Percentiles rank a stretch among this genome's conserved stretches.
Evolutionary conservation across 2,329 filamentous ascomycete species (phyloP).

Genomic region (Fusarium sarcochroum): DNA sequence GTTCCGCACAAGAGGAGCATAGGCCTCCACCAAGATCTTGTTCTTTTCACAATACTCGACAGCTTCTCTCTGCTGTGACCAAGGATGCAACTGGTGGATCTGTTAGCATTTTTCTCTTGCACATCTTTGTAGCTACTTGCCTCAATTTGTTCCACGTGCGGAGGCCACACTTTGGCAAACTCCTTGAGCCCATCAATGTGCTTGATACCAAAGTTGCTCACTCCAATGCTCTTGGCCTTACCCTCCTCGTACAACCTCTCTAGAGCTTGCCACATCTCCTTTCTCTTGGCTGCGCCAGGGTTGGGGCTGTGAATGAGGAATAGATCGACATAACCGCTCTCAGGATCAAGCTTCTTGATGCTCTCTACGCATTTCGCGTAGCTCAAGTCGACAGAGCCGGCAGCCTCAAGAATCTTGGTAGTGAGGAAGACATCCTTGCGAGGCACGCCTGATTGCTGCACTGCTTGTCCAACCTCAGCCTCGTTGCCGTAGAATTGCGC

Average conservation of each 20-base stretch:
- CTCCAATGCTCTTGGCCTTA: slow-evolving; percentile 74
- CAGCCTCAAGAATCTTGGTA: slow-evolving; percentile 63
- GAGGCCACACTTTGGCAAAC: slow-evolving; percentile 75
- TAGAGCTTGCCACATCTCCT: slow-evolving; percentile 76
- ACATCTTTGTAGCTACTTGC: slow-evolving; percentile 54
- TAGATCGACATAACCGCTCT: slow-evolving; percentile 75
- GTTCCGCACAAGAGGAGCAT: slow-evolving; percentile 54
- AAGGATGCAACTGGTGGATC: slow-evolving; percentile 76
- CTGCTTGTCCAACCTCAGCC: slow-evolving; percentile 62
- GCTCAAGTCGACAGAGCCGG: slow-evolving; percentile 67
- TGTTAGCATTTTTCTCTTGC: slow-evolving; percentile 58
- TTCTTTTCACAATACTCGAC: slow-evolving; percentile 77
- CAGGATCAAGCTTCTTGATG: slow-evolving; percentile 69
- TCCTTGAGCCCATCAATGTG: slow-evolving; percentile 77
- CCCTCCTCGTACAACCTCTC: slow-evolving; percentile 73
- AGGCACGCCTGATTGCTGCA: slow-evolving; percentile 59
- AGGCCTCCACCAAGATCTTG: slow-evolving; percentile 69
- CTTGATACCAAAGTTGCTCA: slow-evolving; percentile 78
- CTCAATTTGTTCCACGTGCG: slow-evolving; percentile 79
- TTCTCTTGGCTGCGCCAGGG: slow-evolving; percentile 66
- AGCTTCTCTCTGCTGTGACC: slow-evolving; percentile 66
- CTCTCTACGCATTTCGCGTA: slow-evolving; percentile 73
- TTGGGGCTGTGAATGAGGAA: slow-evolving; percentile 78
- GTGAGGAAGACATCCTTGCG: slow-evolving; percentile 67
- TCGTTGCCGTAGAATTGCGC: slow-evolving; percentile 55